These are phyloP conservation scores for Zasmidium citrigriseum DNA, from an alignment of 2,329 filamentous ascomycete species.

Conservation along the genomic window DNA sequence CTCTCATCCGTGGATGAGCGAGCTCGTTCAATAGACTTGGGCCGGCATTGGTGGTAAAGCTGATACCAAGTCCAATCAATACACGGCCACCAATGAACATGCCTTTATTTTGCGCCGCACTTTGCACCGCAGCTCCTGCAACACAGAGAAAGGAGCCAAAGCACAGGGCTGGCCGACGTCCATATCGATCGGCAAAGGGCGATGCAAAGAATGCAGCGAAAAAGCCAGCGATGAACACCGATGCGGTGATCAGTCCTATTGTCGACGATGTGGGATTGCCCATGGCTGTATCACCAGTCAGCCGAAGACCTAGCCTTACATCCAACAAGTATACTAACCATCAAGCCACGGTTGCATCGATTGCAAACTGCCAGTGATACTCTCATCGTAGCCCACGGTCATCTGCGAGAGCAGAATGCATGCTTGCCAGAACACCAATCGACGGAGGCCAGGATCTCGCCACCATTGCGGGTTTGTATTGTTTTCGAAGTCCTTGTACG, in stretches of 20 bases:
- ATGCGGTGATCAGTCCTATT: conserved; percentile 10
- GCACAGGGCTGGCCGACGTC: neutral
- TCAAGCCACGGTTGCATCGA: conserved; percentile 15
- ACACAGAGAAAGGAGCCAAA: conserved; percentile 3
- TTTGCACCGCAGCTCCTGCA: conserved; percentile 3
- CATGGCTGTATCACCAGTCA: conserved; percentile 2
- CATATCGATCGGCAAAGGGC: conserved; percentile 6
- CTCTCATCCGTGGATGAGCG: conserved; percentile 1
- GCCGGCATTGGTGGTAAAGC: conserved; percentile 12
- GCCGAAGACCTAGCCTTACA: neutral
- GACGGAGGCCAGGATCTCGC: conserved; percentile 21
- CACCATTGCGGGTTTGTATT: conserved; percentile 23
- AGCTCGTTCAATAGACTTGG: conserved; percentile 9
- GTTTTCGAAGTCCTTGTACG: conserved; percentile 20
- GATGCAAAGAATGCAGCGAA: conserved; percentile 7
- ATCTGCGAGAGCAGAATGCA: conserved; percentile 11
- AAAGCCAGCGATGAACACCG: conserved; percentile 12
- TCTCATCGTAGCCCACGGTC: conserved; percentile 12
- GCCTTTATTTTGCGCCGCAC: neutral
- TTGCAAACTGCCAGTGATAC: conserved; percentile 7
- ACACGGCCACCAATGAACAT: conserved; percentile 9
- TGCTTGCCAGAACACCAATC: conserved; percentile 5
- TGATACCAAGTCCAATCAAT: conserved; percentile 12
- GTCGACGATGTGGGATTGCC: conserved; percentile 4
- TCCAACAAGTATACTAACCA: neutral